phyloP scores from a whole-genome alignment of 768 basidiomycete species.

The Suillus hirtellus region DNA sequence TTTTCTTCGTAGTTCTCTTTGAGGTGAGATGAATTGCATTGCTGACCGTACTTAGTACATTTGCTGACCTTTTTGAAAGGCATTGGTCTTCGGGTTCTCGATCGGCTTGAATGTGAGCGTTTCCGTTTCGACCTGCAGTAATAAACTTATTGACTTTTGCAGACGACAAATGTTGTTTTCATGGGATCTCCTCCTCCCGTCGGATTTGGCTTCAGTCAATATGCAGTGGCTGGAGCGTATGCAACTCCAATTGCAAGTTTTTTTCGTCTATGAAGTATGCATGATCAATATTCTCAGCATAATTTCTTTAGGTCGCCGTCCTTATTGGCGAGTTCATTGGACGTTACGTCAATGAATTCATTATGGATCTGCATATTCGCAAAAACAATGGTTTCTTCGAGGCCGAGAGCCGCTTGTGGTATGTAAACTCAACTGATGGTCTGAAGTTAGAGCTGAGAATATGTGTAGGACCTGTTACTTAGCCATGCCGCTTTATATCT shows the following conservation, averaged over 20 bases:
- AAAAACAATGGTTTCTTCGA: slow-evolving; percentile 53
- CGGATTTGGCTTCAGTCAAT: slow-evolving; percentile 48
- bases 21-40: slow-evolving; percentile 28
- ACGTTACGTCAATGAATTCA: slow-evolving; percentile 50
- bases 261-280: not conserved
- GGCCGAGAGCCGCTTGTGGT: slow-evolving; percentile 50
- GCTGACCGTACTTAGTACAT: not conserved
- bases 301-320: slow-evolving; percentile 40
- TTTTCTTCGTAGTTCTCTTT: slow-evolving; percentile 40
- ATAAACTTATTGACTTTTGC: not conserved
- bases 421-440: slow-evolving; percentile 11
- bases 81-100: slow-evolving; percentile 48
- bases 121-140: not conserved
- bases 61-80: slow-evolving; percentile 24
- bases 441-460: not conserved
- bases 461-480: slow-evolving; percentile 37
- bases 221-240: slow-evolving; percentile 43
- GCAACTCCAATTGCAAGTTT: slow-evolving; percentile 44
- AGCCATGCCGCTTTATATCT: slow-evolving; percentile 41
- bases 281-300: not conserved
- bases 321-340: slow-evolving; percentile 54
- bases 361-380: slow-evolving; percentile 45
- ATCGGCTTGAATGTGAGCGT: slow-evolving; percentile 45
- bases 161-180: slow-evolving; percentile 60
- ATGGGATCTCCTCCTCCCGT: slow-evolving; percentile 44